Conservation (phyloP, 2,329 filamentous ascomycete genomes). For the Penicillium hordei region DNA sequence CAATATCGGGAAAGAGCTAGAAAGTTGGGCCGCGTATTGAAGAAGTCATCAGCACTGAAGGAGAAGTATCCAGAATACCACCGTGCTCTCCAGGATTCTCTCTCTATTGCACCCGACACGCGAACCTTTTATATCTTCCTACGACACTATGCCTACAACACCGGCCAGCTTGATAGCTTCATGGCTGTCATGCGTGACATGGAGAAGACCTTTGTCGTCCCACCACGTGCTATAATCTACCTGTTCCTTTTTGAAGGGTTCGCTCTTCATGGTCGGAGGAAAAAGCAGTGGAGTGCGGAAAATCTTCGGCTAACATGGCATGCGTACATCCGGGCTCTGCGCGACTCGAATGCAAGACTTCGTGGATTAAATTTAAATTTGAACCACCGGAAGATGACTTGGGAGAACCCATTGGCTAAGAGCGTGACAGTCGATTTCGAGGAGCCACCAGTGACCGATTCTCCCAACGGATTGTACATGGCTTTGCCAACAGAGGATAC, state of each 20-base stretch:
- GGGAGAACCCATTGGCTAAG: slow-evolving; percentile 34
- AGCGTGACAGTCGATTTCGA: slow-evolving; percentile 8
- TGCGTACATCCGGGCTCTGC: slow-evolving; percentile 56
- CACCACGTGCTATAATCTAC: slow-evolving; percentile 74
- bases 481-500: slow-evolving; percentile 22
- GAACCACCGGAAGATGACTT: slow-evolving; percentile 20
- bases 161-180: slow-evolving; percentile 71
- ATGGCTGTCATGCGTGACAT: slow-evolving; percentile 77
- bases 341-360: slow-evolving; percentile 36
- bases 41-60: slow-evolving; percentile 45
- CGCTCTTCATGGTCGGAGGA: slow-evolving; percentile 64
- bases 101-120: slow-evolving; percentile 70
- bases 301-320: slow-evolving; percentile 68
- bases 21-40: slow-evolving; percentile 52
- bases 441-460: slow-evolving; percentile 9
- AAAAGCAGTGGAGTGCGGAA: slow-evolving; percentile 69
- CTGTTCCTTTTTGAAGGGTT: slow-evolving; percentile 83
- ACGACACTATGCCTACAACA: slow-evolving; percentile 66
- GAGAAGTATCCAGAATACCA: slow-evolving; percentile 55
- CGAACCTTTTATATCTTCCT: slow-evolving; percentile 79
- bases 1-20: slow-evolving; percentile 37
- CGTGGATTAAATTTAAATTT: slow-evolving; percentile 16
- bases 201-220: slow-evolving; percentile 63
- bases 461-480: slow-evolving; percentile 25
- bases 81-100: slow-evolving; percentile 63